Evolutionary conservation across 1,284 basidiomycete species (phyloP).

Genomic region (Ceratobasidium sp.): DNA sequence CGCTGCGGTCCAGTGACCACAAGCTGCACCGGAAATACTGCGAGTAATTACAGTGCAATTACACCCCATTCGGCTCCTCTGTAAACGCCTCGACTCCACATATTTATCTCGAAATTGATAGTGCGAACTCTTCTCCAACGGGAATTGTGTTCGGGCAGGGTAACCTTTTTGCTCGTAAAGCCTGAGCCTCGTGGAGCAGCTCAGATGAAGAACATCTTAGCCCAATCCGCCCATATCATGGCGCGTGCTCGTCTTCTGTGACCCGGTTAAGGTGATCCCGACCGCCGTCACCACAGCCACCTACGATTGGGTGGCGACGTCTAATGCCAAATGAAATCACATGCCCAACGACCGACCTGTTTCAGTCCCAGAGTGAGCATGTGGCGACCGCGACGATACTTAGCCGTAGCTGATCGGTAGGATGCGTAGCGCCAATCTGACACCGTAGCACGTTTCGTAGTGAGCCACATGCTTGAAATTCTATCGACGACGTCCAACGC

Average conservation of each 20-base stretch:
- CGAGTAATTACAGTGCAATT: constrained; percentile 1
- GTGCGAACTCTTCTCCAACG: constrained; percentile 10
- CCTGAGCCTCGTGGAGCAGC: neutral
- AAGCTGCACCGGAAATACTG: neutral
- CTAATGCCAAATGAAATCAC: constrained; percentile 29
- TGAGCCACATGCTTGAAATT: constrained; percentile 23
- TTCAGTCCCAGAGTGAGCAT: constrained; percentile 8
- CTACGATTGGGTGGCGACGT: neutral
- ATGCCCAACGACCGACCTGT: neutral
- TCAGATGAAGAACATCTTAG: neutral
- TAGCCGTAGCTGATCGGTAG: neutral
- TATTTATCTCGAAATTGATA: neutral
- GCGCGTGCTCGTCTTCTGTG: neutral
- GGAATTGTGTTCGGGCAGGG: neutral
- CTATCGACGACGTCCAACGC: neutral
- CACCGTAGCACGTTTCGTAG: constrained; percentile 1
- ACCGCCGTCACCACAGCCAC: constrained; percentile 3
- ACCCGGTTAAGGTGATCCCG: neutral
- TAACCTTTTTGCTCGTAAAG: neutral
- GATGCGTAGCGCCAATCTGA: neutral
- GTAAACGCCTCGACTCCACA: neutral
- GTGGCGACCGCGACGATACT: neutral
- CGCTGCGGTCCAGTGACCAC: no score
- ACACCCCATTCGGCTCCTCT: no score
- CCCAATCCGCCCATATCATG: neutral